Evolutionary conservation across 257 asterid genomes (phyloP).

Genomic region (Eucommia ulmoides): DNA sequence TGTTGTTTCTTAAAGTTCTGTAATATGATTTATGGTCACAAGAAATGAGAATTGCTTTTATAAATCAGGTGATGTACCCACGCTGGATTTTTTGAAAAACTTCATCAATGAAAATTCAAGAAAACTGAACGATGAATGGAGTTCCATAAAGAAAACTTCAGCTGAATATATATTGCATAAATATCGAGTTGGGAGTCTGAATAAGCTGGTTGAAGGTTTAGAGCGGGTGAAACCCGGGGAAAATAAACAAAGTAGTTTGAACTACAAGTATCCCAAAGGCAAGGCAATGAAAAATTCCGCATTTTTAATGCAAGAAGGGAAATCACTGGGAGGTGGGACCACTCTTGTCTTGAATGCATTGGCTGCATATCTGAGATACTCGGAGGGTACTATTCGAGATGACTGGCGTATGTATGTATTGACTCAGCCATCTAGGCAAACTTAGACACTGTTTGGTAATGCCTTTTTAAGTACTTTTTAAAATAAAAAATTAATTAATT

Average conservation of each 20-base stretch:
- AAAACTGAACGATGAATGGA: background rate
- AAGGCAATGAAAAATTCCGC: constrained; percentile 54
- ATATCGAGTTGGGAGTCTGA: background rate
- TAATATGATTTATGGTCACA: no score
- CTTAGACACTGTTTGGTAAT: no score
- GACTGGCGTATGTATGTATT: constrained; percentile 81
- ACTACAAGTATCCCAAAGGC: constrained; percentile 20
- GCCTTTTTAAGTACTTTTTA: no score
- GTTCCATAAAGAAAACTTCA: background rate
- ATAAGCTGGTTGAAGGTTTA: constrained; percentile 2
- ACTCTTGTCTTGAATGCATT: constrained; percentile 59
- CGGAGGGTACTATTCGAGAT: constrained; percentile 77
- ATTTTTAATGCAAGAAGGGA: constrained; percentile 55
- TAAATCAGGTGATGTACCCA: background rate
- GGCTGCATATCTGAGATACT: constrained; percentile 79
- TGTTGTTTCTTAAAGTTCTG: background rate
- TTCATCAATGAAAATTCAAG: background rate
- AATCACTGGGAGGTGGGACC: constrained; percentile 71
- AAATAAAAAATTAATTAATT: no score
- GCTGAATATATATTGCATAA: background rate
- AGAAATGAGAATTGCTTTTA: background rate
- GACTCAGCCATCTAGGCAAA: background rate
- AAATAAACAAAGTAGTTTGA: constrained; percentile 13
- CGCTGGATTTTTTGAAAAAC: background rate
- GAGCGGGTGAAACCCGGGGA: constrained; percentile 17